Evolutionary conservation across 2,329 filamentous ascomycete species (phyloP).

Genomic region (Huntiella decipiens): DNA sequence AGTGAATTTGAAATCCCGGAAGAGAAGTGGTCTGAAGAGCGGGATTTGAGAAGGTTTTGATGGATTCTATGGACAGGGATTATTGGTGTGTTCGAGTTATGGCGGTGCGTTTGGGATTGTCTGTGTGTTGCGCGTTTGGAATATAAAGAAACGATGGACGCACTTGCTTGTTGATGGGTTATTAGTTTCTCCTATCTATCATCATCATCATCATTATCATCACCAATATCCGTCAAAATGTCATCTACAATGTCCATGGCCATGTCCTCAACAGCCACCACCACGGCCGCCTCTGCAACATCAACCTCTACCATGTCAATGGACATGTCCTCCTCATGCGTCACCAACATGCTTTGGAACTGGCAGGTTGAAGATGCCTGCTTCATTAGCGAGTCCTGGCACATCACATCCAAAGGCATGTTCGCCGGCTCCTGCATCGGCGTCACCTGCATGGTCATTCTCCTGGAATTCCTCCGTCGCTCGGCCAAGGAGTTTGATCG

Average conservation of each 20-base stretch:
- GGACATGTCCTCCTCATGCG: conserved; percentile 12
- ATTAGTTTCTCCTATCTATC: no score
- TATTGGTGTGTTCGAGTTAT: no score
- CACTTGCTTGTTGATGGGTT: background rate
- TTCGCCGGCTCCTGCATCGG: conserved; percentile 70
- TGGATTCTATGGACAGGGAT: no score
- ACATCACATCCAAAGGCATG: conserved; percentile 47
- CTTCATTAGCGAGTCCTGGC: conserved; percentile 54
- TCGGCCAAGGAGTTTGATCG: conserved; percentile 53
- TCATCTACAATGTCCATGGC: conserved; percentile 3
- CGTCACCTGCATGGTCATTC: conserved; percentile 52
- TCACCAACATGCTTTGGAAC: conserved; percentile 58
- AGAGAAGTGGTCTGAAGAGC: no score
- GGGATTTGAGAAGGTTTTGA: no score
- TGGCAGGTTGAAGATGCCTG: conserved; percentile 55
- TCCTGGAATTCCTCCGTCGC: conserved; percentile 55
- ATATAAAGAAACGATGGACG: background rate
- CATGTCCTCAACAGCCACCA: conserved; percentile 10
- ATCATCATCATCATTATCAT: background rate
- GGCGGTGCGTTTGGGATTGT: background rate
- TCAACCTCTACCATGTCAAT: conserved; percentile 11
- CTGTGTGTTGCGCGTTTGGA: background rate
- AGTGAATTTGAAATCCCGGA: no score
- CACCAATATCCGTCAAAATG: background rate
- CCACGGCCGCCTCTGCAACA: conserved; percentile 9